Percentiles rank a stretch among this genome's conserved stretches.
Evolutionary conservation across 2,329 filamentous ascomycete species (phyloP).

Genomic region (Exophiala calicioides): DNA sequence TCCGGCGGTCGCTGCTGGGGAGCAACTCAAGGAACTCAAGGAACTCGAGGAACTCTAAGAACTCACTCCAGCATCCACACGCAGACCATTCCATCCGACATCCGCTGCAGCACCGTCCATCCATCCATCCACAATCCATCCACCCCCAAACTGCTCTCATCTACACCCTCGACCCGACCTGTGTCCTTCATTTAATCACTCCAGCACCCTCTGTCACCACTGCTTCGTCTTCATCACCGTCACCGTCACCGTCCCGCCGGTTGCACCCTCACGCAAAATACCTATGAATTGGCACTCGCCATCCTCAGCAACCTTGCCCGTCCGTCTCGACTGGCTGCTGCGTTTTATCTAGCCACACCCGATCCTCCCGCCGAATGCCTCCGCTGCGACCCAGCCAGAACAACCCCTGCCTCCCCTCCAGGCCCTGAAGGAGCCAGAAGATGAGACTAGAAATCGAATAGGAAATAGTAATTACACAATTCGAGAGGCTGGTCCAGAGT

Average conservation of each 20-base stretch:
- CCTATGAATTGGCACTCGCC: slow-evolving; percentile 8
- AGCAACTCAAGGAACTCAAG: too few species aligned
- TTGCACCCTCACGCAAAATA: too few species aligned
- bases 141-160: slow-evolving; percentile 11
- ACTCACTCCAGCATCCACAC: too few species aligned
- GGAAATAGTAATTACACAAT: neutral
- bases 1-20: too few species aligned
- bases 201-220: slow-evolving; percentile 5
- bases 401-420: neutral
- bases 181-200: slow-evolving; percentile 11
- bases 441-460: slow-evolving; percentile 10
- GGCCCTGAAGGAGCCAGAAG: neutral
- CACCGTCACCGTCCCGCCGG: slow-evolving; percentile 4
- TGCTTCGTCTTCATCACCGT: slow-evolving; percentile 3
- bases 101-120: too few species aligned
- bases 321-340: slow-evolving; percentile 4
- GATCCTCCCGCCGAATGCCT: slow-evolving; percentile 2
- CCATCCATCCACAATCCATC: slow-evolving; percentile 5
- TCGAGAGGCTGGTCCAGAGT: slow-evolving; percentile 9
- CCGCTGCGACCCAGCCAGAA: slow-evolving; percentile 1
- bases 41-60: too few species aligned
- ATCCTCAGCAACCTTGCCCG: neutral
- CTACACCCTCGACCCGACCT: neutral
- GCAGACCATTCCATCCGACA: too few species aligned
- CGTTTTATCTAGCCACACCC: neutral